Evolutionary conservation across 2,329 filamentous ascomycete species (phyloP).

Genomic region (Fusarium protoensiforme): DNA sequence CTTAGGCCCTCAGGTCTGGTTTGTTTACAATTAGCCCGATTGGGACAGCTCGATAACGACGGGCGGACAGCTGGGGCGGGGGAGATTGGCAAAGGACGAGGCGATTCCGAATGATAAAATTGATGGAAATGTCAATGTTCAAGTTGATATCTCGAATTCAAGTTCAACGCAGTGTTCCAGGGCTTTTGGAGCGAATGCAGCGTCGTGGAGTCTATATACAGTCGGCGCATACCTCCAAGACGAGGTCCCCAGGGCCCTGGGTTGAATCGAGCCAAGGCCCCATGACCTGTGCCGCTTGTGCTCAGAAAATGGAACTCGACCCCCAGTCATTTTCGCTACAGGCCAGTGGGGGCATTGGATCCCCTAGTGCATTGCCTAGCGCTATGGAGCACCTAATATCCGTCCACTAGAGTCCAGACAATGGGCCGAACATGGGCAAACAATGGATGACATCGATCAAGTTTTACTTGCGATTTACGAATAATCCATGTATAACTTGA

Average conservation of each 20-base stretch:
- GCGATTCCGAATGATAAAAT: not conserved
- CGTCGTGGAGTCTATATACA: constrained; percentile 29
- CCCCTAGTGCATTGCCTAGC: constrained; percentile 15
- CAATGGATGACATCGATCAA: not conserved
- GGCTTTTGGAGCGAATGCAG: constrained; percentile 25
- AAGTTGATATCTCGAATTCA: not conserved
- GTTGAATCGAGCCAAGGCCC: not conserved
- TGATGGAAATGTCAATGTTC: not conserved
- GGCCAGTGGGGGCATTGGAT: not conserved
- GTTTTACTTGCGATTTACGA: not conserved
- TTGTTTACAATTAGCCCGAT: constrained; percentile 56
- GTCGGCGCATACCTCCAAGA: constrained; percentile 30
- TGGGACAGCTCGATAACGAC: constrained; percentile 43
- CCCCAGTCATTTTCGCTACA: not conserved
- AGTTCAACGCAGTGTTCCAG: not conserved
- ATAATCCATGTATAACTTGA: not conserved
- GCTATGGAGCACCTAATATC: not conserved
- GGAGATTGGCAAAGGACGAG: constrained; percentile 12
- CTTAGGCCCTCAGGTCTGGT: constrained; percentile 37
- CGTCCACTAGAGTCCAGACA: not conserved
- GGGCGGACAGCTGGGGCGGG: constrained; percentile 17
- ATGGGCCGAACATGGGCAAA: not conserved
- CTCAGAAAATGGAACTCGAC: not conserved
- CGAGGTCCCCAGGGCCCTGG: not conserved
- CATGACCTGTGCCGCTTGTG: not conserved